A percentile compares a stretch with the other conserved stretches of the same genome.
Evolutionary conservation across 441 rosid genomes (phyloP).

Genomic region (Arabidopsis lyrata): DNA sequence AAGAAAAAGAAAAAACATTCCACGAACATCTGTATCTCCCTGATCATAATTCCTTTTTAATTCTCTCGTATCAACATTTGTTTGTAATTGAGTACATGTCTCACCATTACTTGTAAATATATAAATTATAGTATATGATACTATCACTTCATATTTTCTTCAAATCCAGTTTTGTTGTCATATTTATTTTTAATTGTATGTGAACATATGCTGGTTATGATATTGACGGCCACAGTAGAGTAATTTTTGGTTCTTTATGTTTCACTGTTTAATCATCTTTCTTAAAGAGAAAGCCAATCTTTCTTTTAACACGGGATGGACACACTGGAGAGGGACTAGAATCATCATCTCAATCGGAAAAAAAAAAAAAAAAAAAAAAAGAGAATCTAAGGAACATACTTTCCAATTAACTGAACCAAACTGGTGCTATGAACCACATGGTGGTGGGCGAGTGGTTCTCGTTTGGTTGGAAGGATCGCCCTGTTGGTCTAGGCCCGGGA

Average conservation of each 20-base stretch:
- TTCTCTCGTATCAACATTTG: not conserved
- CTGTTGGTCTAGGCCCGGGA: too few relatives aligned
- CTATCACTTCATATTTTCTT: not conserved
- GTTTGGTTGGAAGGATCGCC: too few relatives aligned
- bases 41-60: not conserved
- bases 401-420: slow-evolving; percentile 42
- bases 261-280: slow-evolving; percentile 40
- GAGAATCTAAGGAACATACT: slow-evolving; percentile 36
- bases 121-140: too few relatives aligned
- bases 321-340: slow-evolving; percentile 25
- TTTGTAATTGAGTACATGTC: not conserved
- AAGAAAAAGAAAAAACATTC: not conserved
- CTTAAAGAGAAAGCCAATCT: slow-evolving; percentile 18
- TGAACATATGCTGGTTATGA: slow-evolving; percentile 21
- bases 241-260: not conserved
- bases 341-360: slow-evolving; percentile 34
- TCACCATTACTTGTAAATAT: not conserved
- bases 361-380: not conserved
- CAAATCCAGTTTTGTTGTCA: not conserved
- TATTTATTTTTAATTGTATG: not conserved
- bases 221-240: slow-evolving; percentile 28
- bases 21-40: slow-evolving; percentile 1
- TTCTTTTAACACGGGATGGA: slow-evolving; percentile 28
- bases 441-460: too few relatives aligned
- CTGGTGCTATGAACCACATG: too few relatives aligned